Conservation (phyloP, 1,284 basidiomycete species). For the Cryptococcus depauperatus region DNA sequence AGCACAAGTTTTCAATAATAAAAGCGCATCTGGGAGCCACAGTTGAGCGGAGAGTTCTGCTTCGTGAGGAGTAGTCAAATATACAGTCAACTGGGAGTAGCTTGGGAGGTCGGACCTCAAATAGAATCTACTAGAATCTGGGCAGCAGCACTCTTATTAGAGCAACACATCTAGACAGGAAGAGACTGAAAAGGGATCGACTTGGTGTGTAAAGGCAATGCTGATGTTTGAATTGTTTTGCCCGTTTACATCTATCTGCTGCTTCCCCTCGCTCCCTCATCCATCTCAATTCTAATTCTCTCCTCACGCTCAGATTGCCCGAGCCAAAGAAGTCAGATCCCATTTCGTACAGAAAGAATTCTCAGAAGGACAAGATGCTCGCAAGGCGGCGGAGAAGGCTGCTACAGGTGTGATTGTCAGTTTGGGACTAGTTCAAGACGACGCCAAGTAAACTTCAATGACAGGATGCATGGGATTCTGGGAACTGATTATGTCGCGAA, state of each 20-base stretch:
- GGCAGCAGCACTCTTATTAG: no score
- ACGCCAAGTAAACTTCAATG: constrained; percentile 26
- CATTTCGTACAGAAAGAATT: constrained; percentile 64
- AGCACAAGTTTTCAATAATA: no score
- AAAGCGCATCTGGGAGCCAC: background rate
- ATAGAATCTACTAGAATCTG: no score
- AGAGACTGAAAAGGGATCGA: background rate
- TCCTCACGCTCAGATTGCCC: constrained; percentile 53
- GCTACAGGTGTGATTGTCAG: constrained; percentile 66
- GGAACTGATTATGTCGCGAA: background rate
- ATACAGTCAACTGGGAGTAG: no score
- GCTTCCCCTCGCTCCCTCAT: background rate
- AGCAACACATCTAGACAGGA: no score
- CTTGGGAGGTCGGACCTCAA: no score
- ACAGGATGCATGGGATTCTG: constrained; percentile 8
- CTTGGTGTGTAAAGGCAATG: background rate
- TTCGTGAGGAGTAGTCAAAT: no score
- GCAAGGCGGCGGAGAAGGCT: constrained; percentile 62
- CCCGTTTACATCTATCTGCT: background rate
- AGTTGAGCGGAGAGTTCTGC: background rate
- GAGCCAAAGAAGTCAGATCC: constrained; percentile 62
- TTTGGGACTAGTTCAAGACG: constrained; percentile 61
- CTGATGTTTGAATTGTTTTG: background rate
- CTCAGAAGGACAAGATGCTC: constrained; percentile 58
- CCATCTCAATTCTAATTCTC: background rate